These are phyloP conservation scores for Talaromyces sp. DNA, from an alignment of 2,329 filamentous ascomycete species.

Conservation along the genomic window DNA sequence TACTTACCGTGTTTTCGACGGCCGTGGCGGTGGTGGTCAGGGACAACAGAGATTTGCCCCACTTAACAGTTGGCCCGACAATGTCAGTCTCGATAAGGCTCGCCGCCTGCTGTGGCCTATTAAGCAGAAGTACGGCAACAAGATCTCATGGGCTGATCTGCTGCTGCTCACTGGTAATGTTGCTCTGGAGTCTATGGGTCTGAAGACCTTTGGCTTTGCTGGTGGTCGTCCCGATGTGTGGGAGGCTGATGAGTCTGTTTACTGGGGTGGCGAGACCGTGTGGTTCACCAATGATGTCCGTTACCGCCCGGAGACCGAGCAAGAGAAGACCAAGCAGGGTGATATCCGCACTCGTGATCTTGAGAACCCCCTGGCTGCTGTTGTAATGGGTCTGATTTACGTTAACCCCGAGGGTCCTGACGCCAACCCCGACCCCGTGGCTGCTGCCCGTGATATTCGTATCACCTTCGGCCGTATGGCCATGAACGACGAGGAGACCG, in stretches of 20 bases:
- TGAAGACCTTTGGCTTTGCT: slow-evolving; percentile 73
- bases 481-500: slow-evolving; percentile 82
- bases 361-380: slow-evolving; percentile 67
- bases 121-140: slow-evolving; percentile 83
- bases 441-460: slow-evolving; percentile 72
- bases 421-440: slow-evolving; percentile 69
- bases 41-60: slow-evolving; percentile 80
- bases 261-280: slow-evolving; percentile 76
- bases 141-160: slow-evolving; percentile 79
- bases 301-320: slow-evolving; percentile 56
- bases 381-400: slow-evolving; percentile 79
- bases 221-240: slow-evolving; percentile 72
- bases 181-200: slow-evolving; percentile 74
- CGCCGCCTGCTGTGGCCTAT: slow-evolving; percentile 78
- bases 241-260: slow-evolving; percentile 74
- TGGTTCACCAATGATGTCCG: slow-evolving; percentile 70
- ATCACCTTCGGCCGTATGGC: slow-evolving; percentile 77
- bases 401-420: slow-evolving; percentile 80
- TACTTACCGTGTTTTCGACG: slow-evolving; percentile 75
- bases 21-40: slow-evolving; percentile 72
- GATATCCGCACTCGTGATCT: slow-evolving; percentile 65
- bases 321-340: slow-evolving; percentile 41
- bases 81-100: slow-evolving; percentile 77
- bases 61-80: slow-evolving; percentile 82
- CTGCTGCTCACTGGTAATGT: slow-evolving; percentile 74